Evolutionary conservation across 176 grass and related monocot genomes (phyloP).

Genomic region (Zea mays): DNA sequence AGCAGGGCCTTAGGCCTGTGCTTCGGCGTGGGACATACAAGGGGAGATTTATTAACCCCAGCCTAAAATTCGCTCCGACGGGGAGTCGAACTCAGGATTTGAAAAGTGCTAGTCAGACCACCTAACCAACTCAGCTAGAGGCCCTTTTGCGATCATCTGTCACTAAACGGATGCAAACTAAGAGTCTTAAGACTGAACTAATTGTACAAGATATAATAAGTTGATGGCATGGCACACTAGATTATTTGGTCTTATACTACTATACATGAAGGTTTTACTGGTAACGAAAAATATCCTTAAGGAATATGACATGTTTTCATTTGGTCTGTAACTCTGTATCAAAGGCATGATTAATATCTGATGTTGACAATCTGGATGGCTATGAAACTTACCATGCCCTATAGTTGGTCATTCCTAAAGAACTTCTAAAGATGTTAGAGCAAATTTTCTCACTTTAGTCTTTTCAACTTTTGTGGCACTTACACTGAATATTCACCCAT

Average conservation of each 20-base stretch:
- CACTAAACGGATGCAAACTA: not conserved
- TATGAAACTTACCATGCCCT: not conserved
- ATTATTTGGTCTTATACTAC: slow-evolving; percentile 10
- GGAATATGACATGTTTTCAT: not conserved
- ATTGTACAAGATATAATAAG: slow-evolving; percentile 23
- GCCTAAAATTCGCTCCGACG: too few species aligned
- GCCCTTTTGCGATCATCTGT: too few species aligned
- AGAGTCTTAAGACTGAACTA: slow-evolving; percentile 3
- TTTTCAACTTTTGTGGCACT: not conserved
- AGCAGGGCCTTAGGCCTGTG: too few species aligned
- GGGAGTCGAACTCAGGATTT: too few species aligned
- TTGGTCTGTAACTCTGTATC: not conserved
- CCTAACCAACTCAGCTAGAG: too few species aligned
- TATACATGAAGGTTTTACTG: not conserved
- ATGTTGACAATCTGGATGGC: not conserved
- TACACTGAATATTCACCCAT: not conserved
- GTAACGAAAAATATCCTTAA: not conserved
- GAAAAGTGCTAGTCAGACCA: too few species aligned
- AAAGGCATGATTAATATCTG: not conserved
- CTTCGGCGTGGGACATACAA: too few species aligned
- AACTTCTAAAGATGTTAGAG: not conserved
- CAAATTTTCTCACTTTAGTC: not conserved
- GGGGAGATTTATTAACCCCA: too few species aligned
- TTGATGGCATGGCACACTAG: slow-evolving; percentile 6
- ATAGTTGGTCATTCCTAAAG: not conserved